A percentile compares a stretch with the other conserved stretches of the same genome.
Conservation (phyloP, 805 yeast genomes). For the Cyberlindnera mississippiensis region DNA sequence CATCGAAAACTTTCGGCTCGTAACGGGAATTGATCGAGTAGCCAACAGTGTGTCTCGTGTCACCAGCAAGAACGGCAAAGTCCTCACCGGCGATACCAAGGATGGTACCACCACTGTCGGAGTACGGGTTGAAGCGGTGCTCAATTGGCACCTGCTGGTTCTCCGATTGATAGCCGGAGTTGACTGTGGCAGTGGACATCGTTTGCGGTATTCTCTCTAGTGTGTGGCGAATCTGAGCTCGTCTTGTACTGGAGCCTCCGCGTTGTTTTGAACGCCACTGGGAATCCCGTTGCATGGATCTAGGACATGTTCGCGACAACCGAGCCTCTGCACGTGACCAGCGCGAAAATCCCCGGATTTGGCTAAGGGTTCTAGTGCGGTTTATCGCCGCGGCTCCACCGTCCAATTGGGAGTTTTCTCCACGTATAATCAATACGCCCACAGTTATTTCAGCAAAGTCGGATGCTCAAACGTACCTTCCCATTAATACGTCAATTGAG, state of each 20-base stretch:
- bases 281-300: background rate
- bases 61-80: conserved; percentile 95
- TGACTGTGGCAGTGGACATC: conserved; percentile 39
- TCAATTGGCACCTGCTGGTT: conserved; percentile 64
- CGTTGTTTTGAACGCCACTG: conserved; percentile 3
- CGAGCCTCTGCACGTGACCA: background rate
- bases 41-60: conserved; percentile 95
- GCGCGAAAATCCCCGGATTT: background rate
- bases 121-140: conserved; percentile 88
- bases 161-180: conserved; percentile 65
- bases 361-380: no score
- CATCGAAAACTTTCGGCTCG: conserved; percentile 83
- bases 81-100: conserved; percentile 97
- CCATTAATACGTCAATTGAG: no score
- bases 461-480: no score
- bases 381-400: no score
- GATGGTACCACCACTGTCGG: conserved; percentile 96
- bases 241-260: background rate
- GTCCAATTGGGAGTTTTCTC: no score
- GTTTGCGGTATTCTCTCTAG: background rate
- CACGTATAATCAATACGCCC: no score
- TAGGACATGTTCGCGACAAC: background rate
- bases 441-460: no score
- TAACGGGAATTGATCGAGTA: conserved; percentile 90
- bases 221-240: no score